Evolutionary conservation across 1,284 basidiomycete species (phyloP).

Genomic region (Melanopsichium pennsylvanicum): DNA sequence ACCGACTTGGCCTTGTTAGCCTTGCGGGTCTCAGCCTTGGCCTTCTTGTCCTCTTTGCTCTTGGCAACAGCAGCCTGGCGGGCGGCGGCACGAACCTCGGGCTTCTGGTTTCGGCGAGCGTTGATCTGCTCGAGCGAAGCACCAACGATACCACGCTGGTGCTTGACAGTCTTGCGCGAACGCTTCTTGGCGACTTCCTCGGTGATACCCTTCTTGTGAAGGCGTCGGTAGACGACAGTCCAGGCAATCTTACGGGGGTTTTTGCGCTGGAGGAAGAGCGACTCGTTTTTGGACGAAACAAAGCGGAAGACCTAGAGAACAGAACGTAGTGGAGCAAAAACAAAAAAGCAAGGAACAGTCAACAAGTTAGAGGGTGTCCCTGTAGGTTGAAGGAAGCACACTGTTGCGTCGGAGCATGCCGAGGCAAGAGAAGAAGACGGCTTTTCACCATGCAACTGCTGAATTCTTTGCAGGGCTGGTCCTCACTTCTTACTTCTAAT

Average conservation of each 20-base stretch:
- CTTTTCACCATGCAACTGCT: too few relatives aligned
- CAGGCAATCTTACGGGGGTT: constrained; percentile 99
- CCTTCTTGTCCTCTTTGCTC: constrained; percentile 88
- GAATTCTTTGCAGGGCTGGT: too few relatives aligned
- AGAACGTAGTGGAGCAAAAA: too few relatives aligned
- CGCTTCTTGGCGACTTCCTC: constrained; percentile 99
- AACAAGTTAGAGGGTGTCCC: too few relatives aligned
- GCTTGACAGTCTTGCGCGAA: constrained; percentile 94
- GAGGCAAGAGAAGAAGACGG: too few relatives aligned
- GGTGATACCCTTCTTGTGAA: constrained; percentile 99
- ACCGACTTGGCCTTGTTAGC: constrained; percentile 71
- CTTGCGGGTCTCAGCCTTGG: constrained; percentile 63
- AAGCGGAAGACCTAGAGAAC: constrained; percentile 64
- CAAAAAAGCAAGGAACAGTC: too few relatives aligned
- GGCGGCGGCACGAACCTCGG: constrained; percentile 81
- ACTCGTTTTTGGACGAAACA: constrained; percentile 73
- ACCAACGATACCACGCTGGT: constrained; percentile 97
- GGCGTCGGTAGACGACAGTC: constrained; percentile 94
- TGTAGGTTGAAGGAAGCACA: too few relatives aligned
- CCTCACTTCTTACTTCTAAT: too few relatives aligned
- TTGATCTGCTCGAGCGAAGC: constrained; percentile 89
- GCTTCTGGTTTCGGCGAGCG: constrained; percentile 79
- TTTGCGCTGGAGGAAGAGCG: constrained; percentile 98
- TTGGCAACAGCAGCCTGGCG: constrained; percentile 91
- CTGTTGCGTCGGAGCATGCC: too few relatives aligned